Base-by-base conservation (phyloP, 2,329 filamentous ascomycete genomes). In the Epichloe coenophiala region DNA sequence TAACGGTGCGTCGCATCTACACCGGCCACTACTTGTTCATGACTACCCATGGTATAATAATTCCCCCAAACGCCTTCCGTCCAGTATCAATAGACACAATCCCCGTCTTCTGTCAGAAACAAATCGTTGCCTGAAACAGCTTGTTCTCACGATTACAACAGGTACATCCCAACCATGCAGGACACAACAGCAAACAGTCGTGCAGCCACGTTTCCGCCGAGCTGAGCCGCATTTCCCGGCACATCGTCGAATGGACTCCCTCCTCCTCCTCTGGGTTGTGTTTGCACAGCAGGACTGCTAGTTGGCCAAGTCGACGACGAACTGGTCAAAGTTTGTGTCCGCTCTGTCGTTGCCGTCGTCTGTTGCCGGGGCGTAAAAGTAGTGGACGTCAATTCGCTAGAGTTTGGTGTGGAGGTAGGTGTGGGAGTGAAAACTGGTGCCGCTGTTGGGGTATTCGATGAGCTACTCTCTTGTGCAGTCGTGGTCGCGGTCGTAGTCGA, bases 211-310 rank as follows among this genome's bases (percentile, higher is more conserved):
- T 12, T 15, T 17, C 27, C 8, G 39, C 8, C 4, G 15, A 36
- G 33, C 39, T 42, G 39, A 19, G 39, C 47, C 12, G 40, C 40
- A 19, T 12, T 48, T n/a, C 33, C 47, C 38, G 47, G 47, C 31
- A 48, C 17, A 12, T 39, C 27, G 49, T 60, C 58, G 43, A 58
- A 58, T 5, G 56, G 58, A 44, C 57, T 58, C 6, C 58, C 58
- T 4, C 58, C 58, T 43, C 58, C 58, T 39, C 56, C 51, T 43
- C 6, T 54, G 56, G 21, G 43, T 8, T 53, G 57, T 31, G 46
- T 49, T 2, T 49, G 49, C 19, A 52, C 37, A 13, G 45, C 21
- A 15, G 27, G 38, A 15, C 39, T 50, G n/a, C 50, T 50, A 12
- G 50, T 50, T 13, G 52, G 51, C 36, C 42, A 41, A 15, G 49